A percentile compares a stretch with the other conserved stretches of the same genome.
Conservation (phyloP, 306 rosid genomes). For the Cucurbita argyrosperma region DNA sequence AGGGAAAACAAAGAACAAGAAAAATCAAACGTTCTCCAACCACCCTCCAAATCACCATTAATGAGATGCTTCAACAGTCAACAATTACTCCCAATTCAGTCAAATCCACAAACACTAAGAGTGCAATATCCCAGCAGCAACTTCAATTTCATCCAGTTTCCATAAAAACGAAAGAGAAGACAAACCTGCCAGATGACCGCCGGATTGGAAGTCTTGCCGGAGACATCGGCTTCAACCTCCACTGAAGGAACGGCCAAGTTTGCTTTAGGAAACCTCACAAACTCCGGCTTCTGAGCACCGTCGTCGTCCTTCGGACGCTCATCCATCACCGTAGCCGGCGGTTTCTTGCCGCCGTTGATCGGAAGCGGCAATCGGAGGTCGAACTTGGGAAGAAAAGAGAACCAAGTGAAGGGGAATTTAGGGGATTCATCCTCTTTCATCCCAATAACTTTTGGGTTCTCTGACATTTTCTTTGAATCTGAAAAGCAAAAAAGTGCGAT, state of each 20-base stretch:
- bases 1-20: not conserved
- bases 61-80: not conserved
- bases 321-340: not conserved
- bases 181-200: constrained; percentile 63
- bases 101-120: not conserved
- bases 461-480: constrained; percentile 25
- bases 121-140: not conserved
- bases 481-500: not conserved
- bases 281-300: constrained; percentile 14
- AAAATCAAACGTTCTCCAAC: not conserved
- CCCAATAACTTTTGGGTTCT: constrained; percentile 20
- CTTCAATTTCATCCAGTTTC: not conserved
- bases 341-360: not conserved
- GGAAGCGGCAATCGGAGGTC: constrained; percentile 43
- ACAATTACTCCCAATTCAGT: not conserved
- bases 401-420: constrained; percentile 6
- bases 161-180: not conserved
- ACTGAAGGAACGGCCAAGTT: constrained; percentile 27
- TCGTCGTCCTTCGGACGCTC: not conserved
- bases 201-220: constrained; percentile 58
- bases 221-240: constrained; percentile 32
- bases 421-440: constrained; percentile 2
- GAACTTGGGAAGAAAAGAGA: constrained; percentile 38
- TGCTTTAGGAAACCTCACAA: constrained; percentile 42
- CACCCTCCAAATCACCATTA: not conserved